Percentiles rank a stretch among this genome's conserved stretches.
Conservation (phyloP, 805 yeast species). For the Teunomyces tritomae region DNA sequence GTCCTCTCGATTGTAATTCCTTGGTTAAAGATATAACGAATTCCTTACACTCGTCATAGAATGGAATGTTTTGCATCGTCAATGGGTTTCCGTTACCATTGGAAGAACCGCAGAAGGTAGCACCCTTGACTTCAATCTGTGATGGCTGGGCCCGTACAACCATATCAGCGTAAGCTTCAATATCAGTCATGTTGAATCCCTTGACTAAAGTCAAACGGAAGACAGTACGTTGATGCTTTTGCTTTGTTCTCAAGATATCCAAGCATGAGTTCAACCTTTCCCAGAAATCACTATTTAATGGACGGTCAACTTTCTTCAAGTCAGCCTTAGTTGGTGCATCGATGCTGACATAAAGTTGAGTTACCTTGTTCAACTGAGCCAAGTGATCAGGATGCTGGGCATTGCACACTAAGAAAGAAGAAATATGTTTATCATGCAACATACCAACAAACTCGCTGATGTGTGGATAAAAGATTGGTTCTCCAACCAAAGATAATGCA, state of each 20-base stretch:
- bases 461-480: slow-evolving; percentile 90
- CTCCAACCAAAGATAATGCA: slow-evolving; percentile 91
- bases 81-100: slow-evolving; percentile 79
- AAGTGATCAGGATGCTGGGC: slow-evolving; percentile 94
- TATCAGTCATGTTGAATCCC: slow-evolving; percentile 85
- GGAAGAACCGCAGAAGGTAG: slow-evolving; percentile 92
- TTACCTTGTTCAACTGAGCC: slow-evolving; percentile 66
- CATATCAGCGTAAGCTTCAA: slow-evolving; percentile 80
- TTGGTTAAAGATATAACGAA: slow-evolving; percentile 65
- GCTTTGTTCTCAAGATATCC: slow-evolving; percentile 70
- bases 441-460: slow-evolving; percentile 80
- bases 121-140: slow-evolving; percentile 90
- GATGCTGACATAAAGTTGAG: slow-evolving; percentile 88
- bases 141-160: slow-evolving; percentile 81
- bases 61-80: slow-evolving; percentile 95
- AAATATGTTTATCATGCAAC: slow-evolving; percentile 76
- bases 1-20: slow-evolving; percentile 64
- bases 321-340: slow-evolving; percentile 89
- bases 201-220: slow-evolving; percentile 87
- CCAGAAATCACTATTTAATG: slow-evolving; percentile 89
- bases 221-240: slow-evolving; percentile 83
- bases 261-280: slow-evolving; percentile 79
- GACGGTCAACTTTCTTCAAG: slow-evolving; percentile 81
- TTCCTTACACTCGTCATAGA: slow-evolving; percentile 80
- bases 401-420: slow-evolving; percentile 88